Evolutionary conservation across 108 stramenopile species (phyloP), one percentile per base, ranked within the genome.

Genomic region (Asterionellopsis glacialis): DNA sequence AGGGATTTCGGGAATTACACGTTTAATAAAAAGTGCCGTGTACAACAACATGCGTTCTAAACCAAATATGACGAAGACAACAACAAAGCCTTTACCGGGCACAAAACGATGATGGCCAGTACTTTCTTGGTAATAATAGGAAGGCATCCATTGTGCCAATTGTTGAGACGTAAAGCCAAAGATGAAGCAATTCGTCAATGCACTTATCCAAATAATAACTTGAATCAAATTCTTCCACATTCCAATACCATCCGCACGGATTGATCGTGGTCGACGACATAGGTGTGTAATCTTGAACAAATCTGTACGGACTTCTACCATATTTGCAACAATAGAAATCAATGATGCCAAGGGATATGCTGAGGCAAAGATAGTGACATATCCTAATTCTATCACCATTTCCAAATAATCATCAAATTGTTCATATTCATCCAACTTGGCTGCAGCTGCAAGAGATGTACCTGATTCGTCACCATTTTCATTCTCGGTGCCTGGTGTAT

Each of bases 371-470:
- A 93, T 52, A 10, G 87, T 90, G 23, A 88, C 81, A 65, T 93
- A 93, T 24, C 88, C 88, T 56, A 90, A 81, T 50, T 93, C 79
- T 45, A 93, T 90, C 25, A 90, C 40, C 60, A 90, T 88, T 57
- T 93, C 91, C 64, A 93, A 81, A 63, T 83, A 89, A 57, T 90
- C 88, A 82, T 93, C 91, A 69, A 90, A 93, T 18, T 65, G 67
- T 54, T 91, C 89, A 56, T 87, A 87, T 23, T 79, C 82, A 38
- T 77, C 79, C 53, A 81, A 47, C 22, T 64, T 72, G 41, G 72
- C 64, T 45, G 45, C 23, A 27, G 21, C 19, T 53, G 41, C 16
- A 54, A 44, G 21, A 58, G 57, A 57, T 52, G 57, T 61, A 50
- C 12, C 41, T 16, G 55, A n/a, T 25, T 45, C 24, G 9, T 48